These are phyloP conservation scores for Heliophila coronopifolia DNA, from an alignment of 441 rosid genomes.

Conservation along the genomic window DNA sequence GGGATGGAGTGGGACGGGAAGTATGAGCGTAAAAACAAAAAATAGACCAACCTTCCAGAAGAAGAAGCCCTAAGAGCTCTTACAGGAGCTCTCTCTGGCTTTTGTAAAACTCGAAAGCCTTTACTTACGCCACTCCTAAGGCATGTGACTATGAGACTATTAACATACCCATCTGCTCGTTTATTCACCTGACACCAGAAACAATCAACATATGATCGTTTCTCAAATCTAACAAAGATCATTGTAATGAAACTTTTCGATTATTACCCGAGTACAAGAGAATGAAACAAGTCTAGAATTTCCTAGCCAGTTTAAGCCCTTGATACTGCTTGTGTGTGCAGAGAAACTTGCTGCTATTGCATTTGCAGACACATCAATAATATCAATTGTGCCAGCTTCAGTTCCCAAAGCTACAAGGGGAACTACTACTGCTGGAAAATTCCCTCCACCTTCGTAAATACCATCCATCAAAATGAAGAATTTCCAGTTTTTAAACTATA, in stretches of 20 bases:
- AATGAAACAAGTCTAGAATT: constrained; percentile 85
- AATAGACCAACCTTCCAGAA: constrained; percentile 83
- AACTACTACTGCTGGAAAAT: constrained; percentile 73
- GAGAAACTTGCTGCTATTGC: constrained; percentile 73
- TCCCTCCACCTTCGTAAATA: constrained; percentile 67
- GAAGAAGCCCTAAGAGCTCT: constrained; percentile 78
- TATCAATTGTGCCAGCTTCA: constrained; percentile 67
- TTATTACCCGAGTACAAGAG: constrained; percentile 79
- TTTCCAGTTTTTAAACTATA: too few species aligned
- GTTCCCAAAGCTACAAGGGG: constrained; percentile 93
- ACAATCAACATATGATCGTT: too few species aligned
- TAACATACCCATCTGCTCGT: constrained; percentile 68
- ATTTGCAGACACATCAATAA: constrained; percentile 82
- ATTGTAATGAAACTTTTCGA: neutral
- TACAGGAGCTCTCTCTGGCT: constrained; percentile 79
- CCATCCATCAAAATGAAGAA: constrained; percentile 30
- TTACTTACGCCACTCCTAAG: constrained; percentile 78
- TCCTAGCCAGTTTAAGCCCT: constrained; percentile 90
- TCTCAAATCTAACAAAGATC: neutral
- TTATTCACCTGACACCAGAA: constrained; percentile 55
- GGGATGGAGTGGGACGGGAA: too few species aligned
- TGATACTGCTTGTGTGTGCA: constrained; percentile 59
- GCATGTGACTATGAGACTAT: constrained; percentile 75
- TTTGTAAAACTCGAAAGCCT: constrained; percentile 71
- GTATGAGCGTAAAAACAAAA: too few species aligned